Conservation (phyloP, 106 monocot species). For the Allium cepa region DNA sequence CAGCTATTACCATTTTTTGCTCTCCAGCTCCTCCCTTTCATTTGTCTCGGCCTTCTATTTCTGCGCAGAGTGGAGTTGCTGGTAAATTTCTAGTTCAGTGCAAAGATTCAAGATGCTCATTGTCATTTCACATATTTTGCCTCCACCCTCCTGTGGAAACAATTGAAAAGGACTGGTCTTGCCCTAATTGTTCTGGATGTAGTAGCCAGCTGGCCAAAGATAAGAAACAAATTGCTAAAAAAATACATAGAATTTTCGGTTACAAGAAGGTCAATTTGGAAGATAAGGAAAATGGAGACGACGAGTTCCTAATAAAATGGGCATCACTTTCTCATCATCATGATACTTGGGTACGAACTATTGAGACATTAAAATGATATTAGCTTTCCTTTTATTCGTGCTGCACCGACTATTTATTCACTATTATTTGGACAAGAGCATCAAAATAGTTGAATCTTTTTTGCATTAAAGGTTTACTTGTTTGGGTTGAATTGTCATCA, state of each 20-base stretch:
- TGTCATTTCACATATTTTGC: conserved; percentile 30
- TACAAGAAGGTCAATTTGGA: conserved; percentile 16
- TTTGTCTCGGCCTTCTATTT: not conserved
- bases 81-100: conserved; percentile 21
- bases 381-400: no score
- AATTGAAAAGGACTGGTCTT: conserved; percentile 18
- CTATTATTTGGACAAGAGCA: no score
- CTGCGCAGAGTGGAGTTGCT: conserved; percentile 17
- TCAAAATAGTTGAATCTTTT: no score
- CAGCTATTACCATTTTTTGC: no score
- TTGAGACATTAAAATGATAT: not conserved
- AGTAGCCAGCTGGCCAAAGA: not conserved
- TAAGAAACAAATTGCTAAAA: conserved; percentile 13
- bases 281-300: conserved; percentile 3
- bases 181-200: conserved; percentile 18
- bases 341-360: conserved; percentile 38
- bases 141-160: conserved; percentile 25
- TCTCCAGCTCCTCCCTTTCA: not conserved
- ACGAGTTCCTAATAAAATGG: conserved; percentile 45
- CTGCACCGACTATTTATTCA: no score
- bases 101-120: conserved; percentile 13
- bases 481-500: no score
- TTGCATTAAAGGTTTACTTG: no score
- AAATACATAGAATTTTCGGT: conserved; percentile 36
- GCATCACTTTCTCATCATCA: conserved; percentile 42